phyloP scores from a whole-genome alignment of 129 eudicot species.

The Flaveria bidentis region DNA sequence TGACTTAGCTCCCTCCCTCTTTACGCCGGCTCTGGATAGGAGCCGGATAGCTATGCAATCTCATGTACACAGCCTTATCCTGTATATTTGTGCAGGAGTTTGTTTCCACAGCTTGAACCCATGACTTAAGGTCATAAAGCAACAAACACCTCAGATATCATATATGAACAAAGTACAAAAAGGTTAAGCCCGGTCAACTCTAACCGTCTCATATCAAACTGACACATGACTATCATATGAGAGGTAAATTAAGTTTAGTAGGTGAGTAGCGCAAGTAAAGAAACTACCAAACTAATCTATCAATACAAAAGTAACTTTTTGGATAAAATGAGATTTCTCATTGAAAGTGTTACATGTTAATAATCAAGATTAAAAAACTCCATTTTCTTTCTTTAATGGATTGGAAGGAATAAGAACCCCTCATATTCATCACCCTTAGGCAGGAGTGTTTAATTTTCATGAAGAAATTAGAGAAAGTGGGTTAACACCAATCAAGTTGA shows the following conservation, averaged over 20 bases:
- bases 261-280: neutral
- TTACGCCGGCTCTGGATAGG: no score
- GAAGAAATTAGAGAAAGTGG: slow-evolving; percentile 60
- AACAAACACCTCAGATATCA: no score
- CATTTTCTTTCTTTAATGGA: slow-evolving; percentile 10
- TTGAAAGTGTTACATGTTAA: neutral
- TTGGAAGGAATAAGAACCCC: slow-evolving; percentile 12
- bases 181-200: neutral
- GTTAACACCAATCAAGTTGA: slow-evolving; percentile 49
- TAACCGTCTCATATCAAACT: neutral
- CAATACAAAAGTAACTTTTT: neutral
- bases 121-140: no score
- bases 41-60: no score
- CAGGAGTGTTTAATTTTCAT: slow-evolving; percentile 5
- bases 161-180: neutral
- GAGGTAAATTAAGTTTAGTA: neutral
- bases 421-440: slow-evolving; percentile 31
- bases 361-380: neutral
- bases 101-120: no score
- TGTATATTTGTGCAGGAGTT: no score
- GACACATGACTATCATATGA: neutral
- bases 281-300: neutral
- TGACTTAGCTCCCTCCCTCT: no score
- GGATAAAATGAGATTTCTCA: neutral
- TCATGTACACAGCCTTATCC: no score